Conservation (phyloP, 139 green algal genomes). For the Chlorella sorokiniana region DNA sequence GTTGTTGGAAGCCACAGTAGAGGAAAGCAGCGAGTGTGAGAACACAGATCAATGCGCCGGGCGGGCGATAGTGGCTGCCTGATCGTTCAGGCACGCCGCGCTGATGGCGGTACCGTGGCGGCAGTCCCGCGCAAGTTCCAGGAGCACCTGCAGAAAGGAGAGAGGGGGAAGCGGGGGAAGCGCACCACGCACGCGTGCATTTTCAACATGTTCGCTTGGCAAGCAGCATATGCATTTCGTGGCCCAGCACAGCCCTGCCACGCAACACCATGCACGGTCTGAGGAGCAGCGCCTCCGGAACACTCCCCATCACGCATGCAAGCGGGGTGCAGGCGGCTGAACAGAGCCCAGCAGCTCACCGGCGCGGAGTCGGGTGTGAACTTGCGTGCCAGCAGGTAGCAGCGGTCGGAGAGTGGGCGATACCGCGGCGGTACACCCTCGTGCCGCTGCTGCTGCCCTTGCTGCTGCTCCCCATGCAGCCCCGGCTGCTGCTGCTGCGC, state of each 20-base stretch:
- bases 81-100: conserved; percentile 1
- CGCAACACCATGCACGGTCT: background rate
- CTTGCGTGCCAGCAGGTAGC: conserved; percentile 27
- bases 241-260: background rate
- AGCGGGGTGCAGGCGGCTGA: background rate
- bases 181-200: background rate
- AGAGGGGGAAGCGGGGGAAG: no score
- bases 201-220: background rate
- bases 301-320: background rate
- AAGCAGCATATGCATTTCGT: background rate
- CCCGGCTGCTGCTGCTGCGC: background rate
- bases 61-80: no score
- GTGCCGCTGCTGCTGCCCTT: conserved; percentile 1
- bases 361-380: conserved; percentile 15
- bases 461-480: background rate
- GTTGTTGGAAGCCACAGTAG: no score
- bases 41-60: no score
- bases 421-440: background rate
- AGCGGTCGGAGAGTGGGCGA: background rate
- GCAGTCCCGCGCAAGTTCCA: background rate
- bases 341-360: background rate
- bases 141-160: background rate
- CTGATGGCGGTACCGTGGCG: background rate
- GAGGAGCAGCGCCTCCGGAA: background rate
- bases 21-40: no score